Evolutionary conservation across 2,329 filamentous ascomycete genomes (phyloP).

Genomic region (Chalara sp.): DNA sequence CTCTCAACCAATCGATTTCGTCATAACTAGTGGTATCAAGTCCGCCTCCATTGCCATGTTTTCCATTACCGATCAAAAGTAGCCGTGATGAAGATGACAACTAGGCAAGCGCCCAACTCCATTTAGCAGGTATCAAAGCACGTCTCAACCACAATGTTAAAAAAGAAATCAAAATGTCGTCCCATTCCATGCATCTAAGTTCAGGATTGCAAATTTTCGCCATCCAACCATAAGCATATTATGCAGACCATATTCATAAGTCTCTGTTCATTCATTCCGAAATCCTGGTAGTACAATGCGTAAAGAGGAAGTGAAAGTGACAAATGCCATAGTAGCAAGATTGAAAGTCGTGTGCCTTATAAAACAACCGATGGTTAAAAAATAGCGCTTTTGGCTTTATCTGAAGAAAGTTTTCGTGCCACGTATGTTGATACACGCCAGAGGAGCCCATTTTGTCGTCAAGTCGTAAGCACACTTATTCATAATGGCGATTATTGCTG

Average conservation of each 20-base stretch:
- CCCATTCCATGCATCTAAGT: background rate
- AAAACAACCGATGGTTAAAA: background rate
- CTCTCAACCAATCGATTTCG: background rate
- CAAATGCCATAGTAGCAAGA: slow-evolving; percentile 1
- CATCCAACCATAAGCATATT: background rate
- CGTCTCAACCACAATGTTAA: slow-evolving; percentile 9
- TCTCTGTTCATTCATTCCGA: slow-evolving; percentile 1
- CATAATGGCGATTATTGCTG: slow-evolving; percentile 14
- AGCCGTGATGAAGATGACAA: too few species aligned
- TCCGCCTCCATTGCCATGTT: too few species aligned
- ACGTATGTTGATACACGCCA: slow-evolving; percentile 22
- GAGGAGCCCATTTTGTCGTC: slow-evolving; percentile 13
- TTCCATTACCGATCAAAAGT: too few species aligned
- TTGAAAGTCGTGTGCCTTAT: background rate
- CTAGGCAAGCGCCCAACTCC: background rate
- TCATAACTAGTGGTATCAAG: background rate
- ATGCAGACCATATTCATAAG: too few species aligned
- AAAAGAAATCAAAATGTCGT: slow-evolving; percentile 5
- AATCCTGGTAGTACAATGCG: slow-evolving; percentile 23
- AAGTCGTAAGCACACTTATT: slow-evolving; percentile 2
- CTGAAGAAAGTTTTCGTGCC: slow-evolving; percentile 15
- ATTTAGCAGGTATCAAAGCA: slow-evolving; percentile 1
- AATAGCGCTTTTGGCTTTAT: slow-evolving; percentile 10
- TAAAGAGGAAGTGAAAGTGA: slow-evolving; percentile 16
- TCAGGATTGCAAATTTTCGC: too few species aligned